Percentiles rank a stretch among this genome's conserved stretches.
Conservation (phyloP, 2,329 filamentous ascomycete species). For the Berkeleyomyces rouxiae region DNA sequence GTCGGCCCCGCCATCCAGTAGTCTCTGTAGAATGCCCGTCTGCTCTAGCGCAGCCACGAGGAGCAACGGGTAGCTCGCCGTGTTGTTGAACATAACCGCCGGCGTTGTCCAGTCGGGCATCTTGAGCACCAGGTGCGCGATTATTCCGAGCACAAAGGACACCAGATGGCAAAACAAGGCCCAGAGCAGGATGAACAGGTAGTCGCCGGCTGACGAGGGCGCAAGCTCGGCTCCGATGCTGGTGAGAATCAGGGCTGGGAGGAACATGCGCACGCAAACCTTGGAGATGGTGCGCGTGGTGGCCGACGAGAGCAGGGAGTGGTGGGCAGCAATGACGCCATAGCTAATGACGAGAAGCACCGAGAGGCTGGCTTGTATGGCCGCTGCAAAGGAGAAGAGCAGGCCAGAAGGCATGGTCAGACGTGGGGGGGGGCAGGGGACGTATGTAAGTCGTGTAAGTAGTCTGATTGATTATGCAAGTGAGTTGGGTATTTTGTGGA, state of each 20-base stretch:
- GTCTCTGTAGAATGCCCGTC: conserved; percentile 36
- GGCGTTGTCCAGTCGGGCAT: conserved; percentile 31
- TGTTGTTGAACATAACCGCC: conserved; percentile 33
- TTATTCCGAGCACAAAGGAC: conserved; percentile 26
- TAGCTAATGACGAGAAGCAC: conserved; percentile 31
- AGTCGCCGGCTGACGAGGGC: conserved; percentile 16
- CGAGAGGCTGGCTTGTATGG: conserved; percentile 30
- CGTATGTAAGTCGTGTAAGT: background rate
- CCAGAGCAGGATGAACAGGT: conserved; percentile 20
- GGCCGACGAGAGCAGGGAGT: conserved; percentile 22
- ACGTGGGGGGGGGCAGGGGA: background rate
- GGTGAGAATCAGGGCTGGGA: conserved; percentile 29
- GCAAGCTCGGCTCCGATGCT: conserved; percentile 29
- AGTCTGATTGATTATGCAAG: background rate
- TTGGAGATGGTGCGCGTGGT: conserved; percentile 28
- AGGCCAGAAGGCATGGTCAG: background rate
- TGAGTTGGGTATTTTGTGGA: no score
- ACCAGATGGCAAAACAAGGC: conserved; percentile 21
- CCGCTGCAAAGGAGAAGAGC: conserved; percentile 23
- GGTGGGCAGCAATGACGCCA: conserved; percentile 25
- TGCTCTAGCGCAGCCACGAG: conserved; percentile 26
- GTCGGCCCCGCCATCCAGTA: conserved; percentile 27
- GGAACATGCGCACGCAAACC: conserved; percentile 30
- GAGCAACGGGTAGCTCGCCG: conserved; percentile 29
- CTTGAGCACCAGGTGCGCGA: conserved; percentile 22